Conservation (phyloP, 768 basidiomycete genomes). For the Xanthoconium stramineum region DNA sequence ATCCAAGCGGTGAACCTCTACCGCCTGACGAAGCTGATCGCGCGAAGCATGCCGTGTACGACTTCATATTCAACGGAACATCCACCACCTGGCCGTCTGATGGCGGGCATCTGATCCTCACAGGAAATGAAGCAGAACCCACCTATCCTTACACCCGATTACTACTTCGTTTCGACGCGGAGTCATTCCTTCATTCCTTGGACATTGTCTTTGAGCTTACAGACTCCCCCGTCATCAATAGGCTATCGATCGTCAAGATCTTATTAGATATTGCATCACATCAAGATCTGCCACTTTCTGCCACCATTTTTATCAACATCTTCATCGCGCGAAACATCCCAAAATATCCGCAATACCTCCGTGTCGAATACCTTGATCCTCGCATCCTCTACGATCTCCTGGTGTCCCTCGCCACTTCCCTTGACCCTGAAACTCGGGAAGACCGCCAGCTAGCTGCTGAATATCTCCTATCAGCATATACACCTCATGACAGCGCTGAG, state of each 20-base stretch:
- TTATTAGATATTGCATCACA: slow-evolving; percentile 72
- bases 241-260: slow-evolving; percentile 80
- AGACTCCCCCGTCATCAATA: slow-evolving; percentile 58
- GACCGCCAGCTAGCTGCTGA: slow-evolving; percentile 95
- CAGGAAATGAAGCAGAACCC: slow-evolving; percentile 70
- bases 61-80: slow-evolving; percentile 80
- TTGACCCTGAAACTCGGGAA: slow-evolving; percentile 76
- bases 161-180: slow-evolving; percentile 84
- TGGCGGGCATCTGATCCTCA: slow-evolving; percentile 70
- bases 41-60: slow-evolving; percentile 75
- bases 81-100: slow-evolving; percentile 79
- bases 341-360: slow-evolving; percentile 88
- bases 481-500: slow-evolving; percentile 71
- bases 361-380: slow-evolving; percentile 43
- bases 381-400: slow-evolving; percentile 73
- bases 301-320: slow-evolving; percentile 85
- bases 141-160: slow-evolving; percentile 88
- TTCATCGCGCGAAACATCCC: slow-evolving; percentile 96
- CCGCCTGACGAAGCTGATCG: slow-evolving; percentile 57
- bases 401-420: slow-evolving; percentile 70
- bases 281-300: slow-evolving; percentile 51
- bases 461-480: slow-evolving; percentile 88
- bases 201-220: slow-evolving; percentile 96
- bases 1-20: slow-evolving; percentile 79
- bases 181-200: slow-evolving; percentile 89